A percentile compares a stretch with the other conserved stretches of the same genome.
Evolutionary conservation across 257 asterid species (phyloP).

Genomic region (Solanum chaucha): DNA sequence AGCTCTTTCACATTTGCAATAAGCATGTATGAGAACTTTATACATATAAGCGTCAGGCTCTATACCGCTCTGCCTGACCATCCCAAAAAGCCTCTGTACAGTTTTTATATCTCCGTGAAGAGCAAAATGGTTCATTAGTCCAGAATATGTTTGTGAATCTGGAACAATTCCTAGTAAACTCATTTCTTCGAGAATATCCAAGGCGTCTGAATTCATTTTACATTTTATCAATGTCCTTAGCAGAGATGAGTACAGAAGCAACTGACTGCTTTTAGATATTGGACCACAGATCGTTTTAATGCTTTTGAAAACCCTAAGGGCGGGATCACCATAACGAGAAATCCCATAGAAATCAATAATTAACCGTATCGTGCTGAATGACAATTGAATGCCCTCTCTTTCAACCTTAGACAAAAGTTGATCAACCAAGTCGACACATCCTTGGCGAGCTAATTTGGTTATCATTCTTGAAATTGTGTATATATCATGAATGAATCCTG

Average conservation of each 20-base stretch:
- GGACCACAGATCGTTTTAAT: slow-evolving; percentile 49
- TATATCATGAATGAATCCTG: slow-evolving; percentile 65
- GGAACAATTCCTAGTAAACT: slow-evolving; percentile 48
- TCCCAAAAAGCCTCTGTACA: slow-evolving; percentile 70
- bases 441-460: slow-evolving; percentile 64
- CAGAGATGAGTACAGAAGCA: slow-evolving; percentile 60
- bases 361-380: slow-evolving; percentile 66
- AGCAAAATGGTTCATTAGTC: slow-evolving; percentile 86
- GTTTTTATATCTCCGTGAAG: slow-evolving; percentile 69
- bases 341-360: slow-evolving; percentile 74
- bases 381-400: slow-evolving; percentile 49
- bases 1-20: slow-evolving; percentile 81
- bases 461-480: slow-evolving; percentile 80
- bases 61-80: slow-evolving; percentile 65
- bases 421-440: slow-evolving; percentile 55
- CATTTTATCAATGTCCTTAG: slow-evolving; percentile 76
- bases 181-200: slow-evolving; percentile 78
- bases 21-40: slow-evolving; percentile 71
- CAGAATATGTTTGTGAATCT: slow-evolving; percentile 69
- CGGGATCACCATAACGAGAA: slow-evolving; percentile 57
- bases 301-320: slow-evolving; percentile 45
- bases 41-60: slow-evolving; percentile 84
- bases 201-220: slow-evolving; percentile 47
- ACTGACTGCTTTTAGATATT: slow-evolving; percentile 32
- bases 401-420: slow-evolving; percentile 54